Evolutionary conservation across 129 eudicot species (phyloP).

Genomic region (Erigeron canadensis): DNA sequence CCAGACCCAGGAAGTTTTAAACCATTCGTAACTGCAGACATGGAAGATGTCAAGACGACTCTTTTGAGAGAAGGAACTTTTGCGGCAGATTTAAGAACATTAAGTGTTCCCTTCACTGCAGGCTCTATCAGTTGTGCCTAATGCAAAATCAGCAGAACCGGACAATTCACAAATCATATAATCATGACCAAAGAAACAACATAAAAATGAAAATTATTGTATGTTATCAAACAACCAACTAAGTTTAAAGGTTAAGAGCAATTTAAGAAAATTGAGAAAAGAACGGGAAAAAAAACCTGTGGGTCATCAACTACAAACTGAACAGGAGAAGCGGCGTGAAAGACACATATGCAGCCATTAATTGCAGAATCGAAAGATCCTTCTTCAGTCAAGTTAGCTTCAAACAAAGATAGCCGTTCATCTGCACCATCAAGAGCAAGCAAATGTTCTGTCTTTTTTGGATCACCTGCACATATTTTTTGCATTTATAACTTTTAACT

Average conservation of each 20-base stretch:
- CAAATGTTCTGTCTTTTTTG: constrained; percentile 14
- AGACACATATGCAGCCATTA: constrained; percentile 47
- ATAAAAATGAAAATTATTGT: too few species aligned
- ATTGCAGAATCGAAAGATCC: constrained; percentile 47
- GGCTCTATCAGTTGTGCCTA: constrained; percentile 50
- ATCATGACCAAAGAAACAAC: too few species aligned
- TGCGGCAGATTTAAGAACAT: constrained; percentile 50
- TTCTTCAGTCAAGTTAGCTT: constrained; percentile 23
- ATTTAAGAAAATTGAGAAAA: not conserved
- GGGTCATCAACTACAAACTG: constrained; percentile 32
- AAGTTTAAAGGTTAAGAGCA: too few species aligned
- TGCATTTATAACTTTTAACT: not conserved
- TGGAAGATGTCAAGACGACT: constrained; percentile 55
- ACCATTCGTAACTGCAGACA: constrained; percentile 35
- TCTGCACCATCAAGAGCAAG: constrained; percentile 23
- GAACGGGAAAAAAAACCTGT: constrained; percentile 26
- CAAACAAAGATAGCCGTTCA: constrained; percentile 16
- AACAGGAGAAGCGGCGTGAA: constrained; percentile 53
- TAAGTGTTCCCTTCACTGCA: constrained; percentile 58
- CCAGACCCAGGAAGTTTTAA: constrained; percentile 28
- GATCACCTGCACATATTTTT: constrained; percentile 19
- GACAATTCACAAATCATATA: not conserved
- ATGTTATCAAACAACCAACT: too few species aligned
- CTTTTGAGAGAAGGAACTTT: constrained; percentile 44
- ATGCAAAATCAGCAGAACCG: constrained; percentile 1